Evolutionary conservation across 2,329 filamentous ascomycete genomes (phyloP), one percentile per base, ranked within the genome.

Genomic region (Botrytis fabae): DNA sequence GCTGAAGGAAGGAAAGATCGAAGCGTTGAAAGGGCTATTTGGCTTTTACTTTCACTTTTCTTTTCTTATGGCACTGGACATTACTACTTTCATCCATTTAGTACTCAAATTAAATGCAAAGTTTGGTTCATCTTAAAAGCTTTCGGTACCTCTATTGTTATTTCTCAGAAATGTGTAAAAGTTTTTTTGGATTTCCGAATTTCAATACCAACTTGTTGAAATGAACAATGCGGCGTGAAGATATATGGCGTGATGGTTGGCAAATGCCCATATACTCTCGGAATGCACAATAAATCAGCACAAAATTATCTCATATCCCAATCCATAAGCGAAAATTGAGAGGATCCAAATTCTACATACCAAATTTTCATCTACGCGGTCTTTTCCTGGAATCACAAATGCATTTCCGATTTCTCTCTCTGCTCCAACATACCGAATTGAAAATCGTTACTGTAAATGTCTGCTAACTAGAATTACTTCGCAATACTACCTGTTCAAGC

Each of bases 281-380:
- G 51, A 54, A 54, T 8, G 7, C n/a, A 54, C 6, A 28, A 54
- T 28, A 9, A 1, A 18, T 28, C 10, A 16, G 25, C 25, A 28
- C 16, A 16, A 8, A 1, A n/a, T 54, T 0, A 28, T 54, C 16
- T 32, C n/a, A 28, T 28, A 28, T 28, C n/a, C 3, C 7, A 28
- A 57, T 57, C 14, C 51, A 28, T 28, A 32, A 28, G n/a, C 51
- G 51, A 18, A 4, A 57, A 9, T 2, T 6, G 14, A 57, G 5
- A 28, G 14, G 9, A 57, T 9, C 7, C 2, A 16, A 57, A 2
- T 32, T 57, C 14, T 28, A 28, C 51, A 18, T 4, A 2, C n/a
- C n/a, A 28, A 9, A 18, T 57, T 18, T 32, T 7, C 7, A 57
- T 28, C 51, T 28, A 57, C 3, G 51, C 14, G 6, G 2, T 18